These are phyloP conservation scores for Peribolospora baueri DNA, from an alignment of 768 basidiomycete species.

Conservation along the genomic window DNA sequence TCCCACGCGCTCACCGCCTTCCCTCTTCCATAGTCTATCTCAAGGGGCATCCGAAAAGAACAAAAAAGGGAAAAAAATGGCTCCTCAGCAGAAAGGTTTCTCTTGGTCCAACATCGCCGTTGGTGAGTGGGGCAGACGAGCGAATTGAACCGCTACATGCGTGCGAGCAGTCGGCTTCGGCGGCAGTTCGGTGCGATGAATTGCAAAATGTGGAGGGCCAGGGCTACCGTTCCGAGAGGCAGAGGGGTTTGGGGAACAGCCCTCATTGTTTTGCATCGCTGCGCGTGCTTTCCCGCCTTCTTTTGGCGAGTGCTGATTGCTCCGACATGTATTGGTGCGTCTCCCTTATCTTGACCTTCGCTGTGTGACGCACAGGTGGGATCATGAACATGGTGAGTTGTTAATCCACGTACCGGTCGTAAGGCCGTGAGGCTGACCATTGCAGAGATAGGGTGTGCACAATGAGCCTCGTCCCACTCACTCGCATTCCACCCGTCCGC, in stretches of 20 bases:
- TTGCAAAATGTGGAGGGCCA: no score
- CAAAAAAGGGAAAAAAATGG: conserved; percentile 48
- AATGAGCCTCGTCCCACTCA: neutral
- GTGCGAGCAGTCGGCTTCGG: no score
- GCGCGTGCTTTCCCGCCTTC: no score
- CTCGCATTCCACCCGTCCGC: neutral
- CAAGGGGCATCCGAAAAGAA: conserved; percentile 33
- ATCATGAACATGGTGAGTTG: conserved; percentile 85
- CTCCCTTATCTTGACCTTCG: conserved; percentile 8
- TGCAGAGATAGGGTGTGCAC: conserved; percentile 1
- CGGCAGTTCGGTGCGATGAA: no score
- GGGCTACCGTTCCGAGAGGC: no score
- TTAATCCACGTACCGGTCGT: conserved; percentile 4
- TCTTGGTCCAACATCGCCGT: conserved; percentile 59
- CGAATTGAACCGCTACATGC: no score
- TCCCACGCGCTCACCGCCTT: neutral
- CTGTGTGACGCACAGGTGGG: conserved; percentile 32
- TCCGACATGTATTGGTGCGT: no score
- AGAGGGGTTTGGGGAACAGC: no score
- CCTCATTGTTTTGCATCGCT: no score
- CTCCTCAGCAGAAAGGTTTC: conserved; percentile 34
- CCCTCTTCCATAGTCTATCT: neutral
- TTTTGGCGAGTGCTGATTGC: no score
- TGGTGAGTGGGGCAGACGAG: conserved; percentile 29
- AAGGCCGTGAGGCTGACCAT: neutral